These are phyloP conservation scores for Tilletia caries DNA, from an alignment of 1,284 basidiomycete genomes.

Conservation along the genomic window DNA sequence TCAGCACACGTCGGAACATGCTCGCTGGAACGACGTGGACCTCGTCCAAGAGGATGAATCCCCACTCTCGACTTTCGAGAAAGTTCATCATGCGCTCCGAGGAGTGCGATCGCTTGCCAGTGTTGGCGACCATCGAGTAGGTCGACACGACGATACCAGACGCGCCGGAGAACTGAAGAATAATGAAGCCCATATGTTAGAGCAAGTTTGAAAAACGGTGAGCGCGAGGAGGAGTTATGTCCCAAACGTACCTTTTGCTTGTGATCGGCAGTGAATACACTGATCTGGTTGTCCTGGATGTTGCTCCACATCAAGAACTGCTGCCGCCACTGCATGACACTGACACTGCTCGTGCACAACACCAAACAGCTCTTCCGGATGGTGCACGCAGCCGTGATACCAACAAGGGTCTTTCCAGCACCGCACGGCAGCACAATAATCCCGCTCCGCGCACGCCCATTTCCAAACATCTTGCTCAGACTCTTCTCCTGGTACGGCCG, in stretches of 20 bases:
- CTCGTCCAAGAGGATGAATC: slow-evolving; percentile 52
- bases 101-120: slow-evolving; percentile 52
- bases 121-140: slow-evolving; percentile 54
- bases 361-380: slow-evolving; percentile 99
- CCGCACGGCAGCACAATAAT: slow-evolving; percentile 99
- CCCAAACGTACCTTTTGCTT: slow-evolving; percentile 40
- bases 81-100: slow-evolving; percentile 55
- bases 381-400: slow-evolving; percentile 97
- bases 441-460: slow-evolving; percentile 64
- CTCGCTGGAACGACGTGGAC: slow-evolving; percentile 53
- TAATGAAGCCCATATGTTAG: neutral
- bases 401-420: slow-evolving; percentile 96
- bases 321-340: slow-evolving; percentile 53
- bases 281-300: slow-evolving; percentile 52
- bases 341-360: slow-evolving; percentile 64
- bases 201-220: neutral
- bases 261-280: slow-evolving; percentile 51
- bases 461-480: slow-evolving; percentile 53
- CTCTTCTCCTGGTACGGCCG: slow-evolving; percentile 53
- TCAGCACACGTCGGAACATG: slow-evolving; percentile 54
- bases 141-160: slow-evolving; percentile 53
- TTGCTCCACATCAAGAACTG: slow-evolving; percentile 54
- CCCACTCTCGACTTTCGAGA: slow-evolving; percentile 52
- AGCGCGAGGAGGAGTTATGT: neutral
- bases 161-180: slow-evolving; percentile 42